Conservation (phyloP, 2,329 filamentous ascomycete genomes). For the Colletotrichum sp. region DNA sequence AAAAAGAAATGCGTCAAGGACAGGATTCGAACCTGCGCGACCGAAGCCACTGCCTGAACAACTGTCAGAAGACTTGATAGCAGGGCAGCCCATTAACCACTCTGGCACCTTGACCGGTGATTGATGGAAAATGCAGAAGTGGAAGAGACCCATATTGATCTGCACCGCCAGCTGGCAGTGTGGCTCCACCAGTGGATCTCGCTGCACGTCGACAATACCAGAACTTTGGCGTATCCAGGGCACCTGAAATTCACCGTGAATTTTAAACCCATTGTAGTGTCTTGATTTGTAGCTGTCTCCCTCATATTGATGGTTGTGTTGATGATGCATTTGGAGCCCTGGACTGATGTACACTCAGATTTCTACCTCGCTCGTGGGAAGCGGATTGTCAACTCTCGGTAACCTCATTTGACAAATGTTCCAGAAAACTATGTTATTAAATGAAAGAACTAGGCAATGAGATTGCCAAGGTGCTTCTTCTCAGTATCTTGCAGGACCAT, state of each 20-base stretch:
- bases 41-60: slow-evolving; percentile 1
- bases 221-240: not conserved
- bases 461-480: not conserved
- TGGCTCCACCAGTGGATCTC: not conserved
- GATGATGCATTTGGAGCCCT: not conserved
- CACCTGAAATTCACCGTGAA: rapidly evolving
- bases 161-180: not conserved
- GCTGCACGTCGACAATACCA: not conserved
- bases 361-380: not conserved
- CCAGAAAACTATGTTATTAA: not conserved
- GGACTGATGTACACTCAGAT: rapidly evolving
- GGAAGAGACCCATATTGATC: not conserved
- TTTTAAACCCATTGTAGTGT: not conserved
- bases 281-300: rapidly evolving
- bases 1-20: not conserved
- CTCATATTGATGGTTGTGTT: rapidly evolving
- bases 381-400: not conserved
- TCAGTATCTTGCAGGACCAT: not conserved
- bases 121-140: not conserved
- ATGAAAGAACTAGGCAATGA: too few relatives aligned
- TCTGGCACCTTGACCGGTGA: not conserved
- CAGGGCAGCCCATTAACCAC: slow-evolving; percentile 8
- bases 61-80: not conserved
- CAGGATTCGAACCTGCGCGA: slow-evolving; percentile 7
- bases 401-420: not conserved